Percentiles rank a stretch among this genome's conserved stretches.
These are phyloP conservation scores for Zygoascus sp. DNA, from an alignment of 1,139 yeast genomes.

Conservation along the genomic window DNA sequence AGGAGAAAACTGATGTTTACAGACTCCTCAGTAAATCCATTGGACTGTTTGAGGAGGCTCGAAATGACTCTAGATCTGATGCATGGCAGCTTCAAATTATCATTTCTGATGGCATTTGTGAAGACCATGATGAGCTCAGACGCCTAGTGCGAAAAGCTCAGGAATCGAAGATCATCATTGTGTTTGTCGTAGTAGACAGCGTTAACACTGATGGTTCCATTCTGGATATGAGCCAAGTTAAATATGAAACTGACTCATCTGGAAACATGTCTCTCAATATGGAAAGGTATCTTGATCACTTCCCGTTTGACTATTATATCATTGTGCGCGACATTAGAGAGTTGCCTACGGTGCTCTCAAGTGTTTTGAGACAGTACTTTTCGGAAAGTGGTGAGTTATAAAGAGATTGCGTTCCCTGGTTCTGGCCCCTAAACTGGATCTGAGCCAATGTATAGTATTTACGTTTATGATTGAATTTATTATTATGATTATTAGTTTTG, in stretches of 20 bases:
- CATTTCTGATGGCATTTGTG: conserved; percentile 94
- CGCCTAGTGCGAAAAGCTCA: conserved; percentile 86
- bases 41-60: conserved; percentile 67
- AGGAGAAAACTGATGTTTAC: conserved; percentile 78
- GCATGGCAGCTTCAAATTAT: conserved; percentile 93
- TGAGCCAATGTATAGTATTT: neutral
- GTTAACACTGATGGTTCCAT: conserved; percentile 80
- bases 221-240: conserved; percentile 91
- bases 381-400: conserved; percentile 42
- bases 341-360: conserved; percentile 85
- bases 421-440: neutral
- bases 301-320: conserved; percentile 96
- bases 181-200: conserved; percentile 91
- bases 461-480: neutral
- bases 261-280: conserved; percentile 76
- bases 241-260: conserved; percentile 60
- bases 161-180: conserved; percentile 90
- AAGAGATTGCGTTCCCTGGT: neutral
- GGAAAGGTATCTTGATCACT: conserved; percentile 79
- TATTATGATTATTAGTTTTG: neutral
- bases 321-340: conserved; percentile 86
- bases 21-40: conserved; percentile 69
- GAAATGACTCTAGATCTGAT: conserved; percentile 41
- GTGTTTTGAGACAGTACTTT: conserved; percentile 88
- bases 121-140: conserved; percentile 79